Base-by-base conservation (phyloP, 257 asterid species). In the Capsicum rhomboideum region DNA sequence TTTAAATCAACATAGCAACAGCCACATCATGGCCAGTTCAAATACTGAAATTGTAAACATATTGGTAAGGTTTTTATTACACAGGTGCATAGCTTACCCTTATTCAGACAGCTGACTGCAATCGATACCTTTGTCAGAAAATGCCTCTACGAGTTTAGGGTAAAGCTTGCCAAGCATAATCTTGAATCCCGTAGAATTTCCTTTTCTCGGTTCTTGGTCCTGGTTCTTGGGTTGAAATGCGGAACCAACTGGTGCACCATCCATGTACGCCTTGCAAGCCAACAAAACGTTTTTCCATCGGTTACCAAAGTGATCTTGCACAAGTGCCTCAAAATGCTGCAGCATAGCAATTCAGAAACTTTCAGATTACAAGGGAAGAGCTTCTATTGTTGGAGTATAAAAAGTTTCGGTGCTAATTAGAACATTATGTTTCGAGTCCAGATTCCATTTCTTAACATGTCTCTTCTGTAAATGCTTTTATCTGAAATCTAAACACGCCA, bases 241-340 rank as follows among this genome's bases (percentile, higher is more conserved):
- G 52, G 87, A 81, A 49, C 99, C 97, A 28, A 97, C 86, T 1
- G 92, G 96, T 84, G 93, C 96, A 59, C 97, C 99, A 80, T 80
- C 89, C 96, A 93, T 91, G 86, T 95, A 97, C 2, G 92, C 93
- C 84, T 89, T 89, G 31, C 99, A 97, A 34, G 97, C 92, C 85
- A 66, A 80, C 63, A 97, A 85, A 86, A 97, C 90, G 63, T 82
- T 85, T 74, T 83, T 89, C 92, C 93, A 82, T 6, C 90, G 88
- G 72, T 72, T 87, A 50, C 86, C 84, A 88, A 97, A 97, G 88
- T 97, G 99, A 86, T 95, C 97, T 13, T 84, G 85, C 72, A 96
- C 92, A 8, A 96, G 97, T 44, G 83, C 96, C 89, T 95, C 98
- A 86, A 95, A 96, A 89, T 93, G 94, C 98, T 94, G 97, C 87